Percentiles rank a stretch among this genome's conserved stretches.
phyloP scores from a whole-genome alignment of 306 rosid species.

The Gastrolobium villosum region DNA sequence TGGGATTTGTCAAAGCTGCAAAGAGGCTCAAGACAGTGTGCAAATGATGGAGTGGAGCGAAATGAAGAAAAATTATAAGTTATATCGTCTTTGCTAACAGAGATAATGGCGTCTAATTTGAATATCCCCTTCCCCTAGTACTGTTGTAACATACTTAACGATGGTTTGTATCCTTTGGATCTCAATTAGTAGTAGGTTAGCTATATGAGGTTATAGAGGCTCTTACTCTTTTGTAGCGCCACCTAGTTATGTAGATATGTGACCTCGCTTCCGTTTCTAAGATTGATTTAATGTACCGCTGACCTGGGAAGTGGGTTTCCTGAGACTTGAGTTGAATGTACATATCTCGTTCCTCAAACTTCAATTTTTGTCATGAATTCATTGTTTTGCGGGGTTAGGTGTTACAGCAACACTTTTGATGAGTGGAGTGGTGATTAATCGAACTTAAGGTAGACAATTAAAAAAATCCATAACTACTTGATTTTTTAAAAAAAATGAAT shows the following conservation, averaged over 20 bases:
- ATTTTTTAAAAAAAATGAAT: too few species aligned
- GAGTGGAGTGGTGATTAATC: constrained; percentile 17
- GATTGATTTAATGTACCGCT: constrained; percentile 59
- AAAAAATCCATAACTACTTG: background rate
- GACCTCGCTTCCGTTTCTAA: constrained; percentile 54
- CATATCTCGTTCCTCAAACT: constrained; percentile 23
- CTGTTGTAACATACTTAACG: constrained; percentile 63
- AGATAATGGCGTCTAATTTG: constrained; percentile 52
- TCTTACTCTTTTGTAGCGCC: constrained; percentile 57
- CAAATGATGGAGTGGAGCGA: constrained; percentile 59
- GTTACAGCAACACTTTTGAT: background rate
- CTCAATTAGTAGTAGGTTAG: constrained; percentile 61
- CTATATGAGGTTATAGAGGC: constrained; percentile 57
- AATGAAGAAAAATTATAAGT: constrained; percentile 28
- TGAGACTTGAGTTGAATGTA: constrained; percentile 51
- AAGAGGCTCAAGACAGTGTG: constrained; percentile 84
- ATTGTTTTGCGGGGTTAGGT: background rate
- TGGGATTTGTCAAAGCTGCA: constrained; percentile 95
- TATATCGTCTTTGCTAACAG: constrained; percentile 68
- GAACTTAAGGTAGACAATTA: background rate
- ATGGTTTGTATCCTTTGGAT: constrained; percentile 48
- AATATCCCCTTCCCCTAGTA: constrained; percentile 59
- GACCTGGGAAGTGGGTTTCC: constrained; percentile 63
- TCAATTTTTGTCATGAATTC: constrained; percentile 20
- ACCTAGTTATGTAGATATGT: constrained; percentile 71